Evolutionary conservation across 257 asterid genomes (phyloP).

Genomic region (Solanum infundibuliforme): DNA sequence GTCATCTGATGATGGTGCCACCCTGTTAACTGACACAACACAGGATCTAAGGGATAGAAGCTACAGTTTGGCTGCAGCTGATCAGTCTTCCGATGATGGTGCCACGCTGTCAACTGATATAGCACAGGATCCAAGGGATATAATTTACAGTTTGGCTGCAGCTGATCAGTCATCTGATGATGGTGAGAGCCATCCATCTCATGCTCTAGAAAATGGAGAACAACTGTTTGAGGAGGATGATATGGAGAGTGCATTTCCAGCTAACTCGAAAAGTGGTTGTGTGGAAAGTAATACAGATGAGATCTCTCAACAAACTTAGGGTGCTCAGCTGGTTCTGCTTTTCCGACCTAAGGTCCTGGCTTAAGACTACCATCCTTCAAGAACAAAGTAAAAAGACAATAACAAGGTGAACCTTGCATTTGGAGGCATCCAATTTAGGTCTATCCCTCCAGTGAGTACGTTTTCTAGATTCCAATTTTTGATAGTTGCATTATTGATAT

Average conservation of each 20-base stretch:
- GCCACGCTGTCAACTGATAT: background rate
- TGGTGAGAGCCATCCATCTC: slow-evolving; percentile 7
- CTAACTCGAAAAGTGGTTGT: slow-evolving; percentile 13
- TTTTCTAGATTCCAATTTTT: background rate
- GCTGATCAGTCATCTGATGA: slow-evolving; percentile 1
- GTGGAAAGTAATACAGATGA: slow-evolving; percentile 5
- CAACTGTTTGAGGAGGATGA: slow-evolving; percentile 38
- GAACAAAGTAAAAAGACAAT: background rate
- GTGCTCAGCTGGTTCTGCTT: background rate
- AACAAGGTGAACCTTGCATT: background rate
- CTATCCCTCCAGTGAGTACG: background rate
- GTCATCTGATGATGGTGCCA: background rate
- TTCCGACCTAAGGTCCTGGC: background rate
- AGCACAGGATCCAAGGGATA: background rate
- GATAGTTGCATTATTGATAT: background rate
- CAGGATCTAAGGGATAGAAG: background rate
- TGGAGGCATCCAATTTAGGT: background rate
- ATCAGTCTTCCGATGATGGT: background rate
- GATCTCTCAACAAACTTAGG: background rate
- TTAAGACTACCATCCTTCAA: background rate
- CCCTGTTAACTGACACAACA: background rate
- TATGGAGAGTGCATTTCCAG: background rate
- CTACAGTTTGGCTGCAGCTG: background rate
- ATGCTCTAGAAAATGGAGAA: slow-evolving; percentile 37
- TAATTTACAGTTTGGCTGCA: background rate